Conservation (phyloP, 805 yeast genomes). For the Teunomyces stri region DNA sequence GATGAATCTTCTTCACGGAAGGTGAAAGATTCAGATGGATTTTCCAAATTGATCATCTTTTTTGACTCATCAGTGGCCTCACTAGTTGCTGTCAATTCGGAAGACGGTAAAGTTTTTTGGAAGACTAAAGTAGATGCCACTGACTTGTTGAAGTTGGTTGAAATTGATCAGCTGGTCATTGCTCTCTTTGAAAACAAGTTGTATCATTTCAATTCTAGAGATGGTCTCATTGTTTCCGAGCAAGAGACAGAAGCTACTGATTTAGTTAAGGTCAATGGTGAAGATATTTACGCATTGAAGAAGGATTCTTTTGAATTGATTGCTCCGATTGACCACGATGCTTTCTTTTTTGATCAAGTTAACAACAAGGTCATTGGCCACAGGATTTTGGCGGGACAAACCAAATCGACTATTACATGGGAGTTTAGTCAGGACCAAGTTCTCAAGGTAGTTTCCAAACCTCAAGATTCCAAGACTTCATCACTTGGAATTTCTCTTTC, state of each 20-base stretch:
- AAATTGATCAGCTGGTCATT: constrained; percentile 11
- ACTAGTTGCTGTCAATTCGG: constrained; percentile 11
- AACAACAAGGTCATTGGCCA: constrained; percentile 19
- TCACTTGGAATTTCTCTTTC: constrained; percentile 69
- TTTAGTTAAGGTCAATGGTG: not conserved
- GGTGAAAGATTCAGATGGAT: constrained; percentile 23
- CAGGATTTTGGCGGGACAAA: constrained; percentile 11
- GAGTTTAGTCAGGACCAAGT: constrained; percentile 20
- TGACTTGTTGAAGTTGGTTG: constrained; percentile 11
- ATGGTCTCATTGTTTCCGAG: constrained; percentile 13
- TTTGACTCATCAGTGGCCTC: constrained; percentile 14
- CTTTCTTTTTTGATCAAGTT: constrained; percentile 13
- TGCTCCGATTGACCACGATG: constrained; percentile 4
- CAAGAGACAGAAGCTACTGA: not conserved
- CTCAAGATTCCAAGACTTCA: constrained; percentile 27
- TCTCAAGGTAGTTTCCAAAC: constrained; percentile 18
- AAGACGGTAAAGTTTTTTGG: constrained; percentile 8
- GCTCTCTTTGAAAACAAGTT: constrained; percentile 13
- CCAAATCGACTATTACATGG: constrained; percentile 27
- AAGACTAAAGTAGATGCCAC: not conserved
- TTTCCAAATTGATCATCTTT: constrained; percentile 31
- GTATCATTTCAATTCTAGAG: constrained; percentile 11
- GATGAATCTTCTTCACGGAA: not conserved
- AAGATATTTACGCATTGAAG: not conserved
- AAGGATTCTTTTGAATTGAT: not conserved